Conservation (phyloP, 1,284 basidiomycete genomes). For the Ganoderma multipileum region DNA sequence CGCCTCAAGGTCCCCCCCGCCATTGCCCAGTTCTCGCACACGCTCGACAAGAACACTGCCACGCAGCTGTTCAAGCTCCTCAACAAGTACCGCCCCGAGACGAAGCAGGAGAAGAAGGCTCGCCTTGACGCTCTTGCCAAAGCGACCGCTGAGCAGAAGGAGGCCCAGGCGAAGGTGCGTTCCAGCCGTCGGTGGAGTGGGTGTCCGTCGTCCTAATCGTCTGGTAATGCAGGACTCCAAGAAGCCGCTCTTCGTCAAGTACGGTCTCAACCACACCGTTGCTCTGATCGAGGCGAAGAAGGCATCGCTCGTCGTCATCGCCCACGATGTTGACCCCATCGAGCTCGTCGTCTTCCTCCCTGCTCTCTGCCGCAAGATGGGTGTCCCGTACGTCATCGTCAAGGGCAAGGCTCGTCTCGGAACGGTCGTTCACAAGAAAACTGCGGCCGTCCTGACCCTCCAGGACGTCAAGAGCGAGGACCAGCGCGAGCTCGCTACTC, state of each 20-base stretch:
- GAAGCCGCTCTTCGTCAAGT: slow-evolving; percentile 96
- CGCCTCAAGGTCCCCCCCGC: slow-evolving; percentile 99
- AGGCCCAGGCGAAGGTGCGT: slow-evolving; percentile 68
- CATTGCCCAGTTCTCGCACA: slow-evolving; percentile 98
- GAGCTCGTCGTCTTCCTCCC: slow-evolving; percentile 99
- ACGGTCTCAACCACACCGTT: slow-evolving; percentile 96
- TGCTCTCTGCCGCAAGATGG: slow-evolving; percentile 99
- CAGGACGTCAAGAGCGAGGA: slow-evolving; percentile 97
- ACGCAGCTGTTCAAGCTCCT: slow-evolving; percentile 98
- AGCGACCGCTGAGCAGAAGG: slow-evolving; percentile 81
- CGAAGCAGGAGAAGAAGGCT: slow-evolving; percentile 97
- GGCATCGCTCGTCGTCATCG: slow-evolving; percentile 95
- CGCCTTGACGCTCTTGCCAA: slow-evolving; percentile 84
- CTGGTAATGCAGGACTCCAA: slow-evolving; percentile 67
- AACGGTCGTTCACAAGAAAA: slow-evolving; percentile 98
- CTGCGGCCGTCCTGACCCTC: slow-evolving; percentile 88
- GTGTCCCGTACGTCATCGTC: slow-evolving; percentile 97
- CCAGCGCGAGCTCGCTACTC: slow-evolving; percentile 90
- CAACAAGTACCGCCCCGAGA: slow-evolving; percentile 96
- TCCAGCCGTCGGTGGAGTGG: background rate
- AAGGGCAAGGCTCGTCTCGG: slow-evolving; percentile 98
- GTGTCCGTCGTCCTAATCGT: background rate
- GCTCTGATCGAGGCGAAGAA: slow-evolving; percentile 98
- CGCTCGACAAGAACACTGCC: slow-evolving; percentile 99
- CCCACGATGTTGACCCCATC: slow-evolving; percentile 98